These are phyloP conservation scores for Amauroascus niger DNA, from an alignment of 2,329 filamentous ascomycete genomes.

Conservation along the genomic window DNA sequence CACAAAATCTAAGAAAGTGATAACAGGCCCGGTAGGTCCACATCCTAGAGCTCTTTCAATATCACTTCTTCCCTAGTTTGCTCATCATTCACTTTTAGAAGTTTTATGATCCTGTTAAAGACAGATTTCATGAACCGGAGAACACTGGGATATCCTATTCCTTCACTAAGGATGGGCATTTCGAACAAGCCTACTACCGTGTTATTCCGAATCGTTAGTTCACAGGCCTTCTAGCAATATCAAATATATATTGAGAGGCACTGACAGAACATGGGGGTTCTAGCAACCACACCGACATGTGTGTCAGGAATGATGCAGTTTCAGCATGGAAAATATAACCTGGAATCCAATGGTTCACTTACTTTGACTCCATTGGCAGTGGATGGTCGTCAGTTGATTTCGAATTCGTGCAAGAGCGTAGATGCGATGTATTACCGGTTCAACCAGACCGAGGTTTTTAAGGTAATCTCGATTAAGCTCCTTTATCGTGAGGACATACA, in stretches of 20 bases:
- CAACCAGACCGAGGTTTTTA: constrained; percentile 54
- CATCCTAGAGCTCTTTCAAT: not conserved
- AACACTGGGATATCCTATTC: constrained; percentile 64
- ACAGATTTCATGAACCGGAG: constrained; percentile 55
- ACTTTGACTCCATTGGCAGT: constrained; percentile 51
- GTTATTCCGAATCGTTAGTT: constrained; percentile 58
- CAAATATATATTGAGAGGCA: not conserved
- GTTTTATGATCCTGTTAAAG: constrained; percentile 59
- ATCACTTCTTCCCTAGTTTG: constrained; percentile 15
- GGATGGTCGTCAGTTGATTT: constrained; percentile 59
- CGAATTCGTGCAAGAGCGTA: constrained; percentile 52
- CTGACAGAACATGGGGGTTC: constrained; percentile 14
- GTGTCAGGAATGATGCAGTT: constrained; percentile 59
- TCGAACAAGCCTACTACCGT: constrained; percentile 60
- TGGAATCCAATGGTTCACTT: constrained; percentile 50
- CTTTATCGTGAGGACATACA: not conserved
- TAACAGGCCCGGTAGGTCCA: constrained; percentile 57
- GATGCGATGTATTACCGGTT: constrained; percentile 54
- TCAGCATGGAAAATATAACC: constrained; percentile 57
- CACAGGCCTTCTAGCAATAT: not conserved
- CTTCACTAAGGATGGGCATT: constrained; percentile 58
- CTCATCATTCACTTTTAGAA: constrained; percentile 38
- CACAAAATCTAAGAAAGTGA: constrained; percentile 58
- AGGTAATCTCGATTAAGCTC: constrained; percentile 39
- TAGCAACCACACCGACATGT: constrained; percentile 52